These are phyloP conservation scores for Draba incana DNA, from an alignment of 345 rosid species.

Conservation along the genomic window DNA sequence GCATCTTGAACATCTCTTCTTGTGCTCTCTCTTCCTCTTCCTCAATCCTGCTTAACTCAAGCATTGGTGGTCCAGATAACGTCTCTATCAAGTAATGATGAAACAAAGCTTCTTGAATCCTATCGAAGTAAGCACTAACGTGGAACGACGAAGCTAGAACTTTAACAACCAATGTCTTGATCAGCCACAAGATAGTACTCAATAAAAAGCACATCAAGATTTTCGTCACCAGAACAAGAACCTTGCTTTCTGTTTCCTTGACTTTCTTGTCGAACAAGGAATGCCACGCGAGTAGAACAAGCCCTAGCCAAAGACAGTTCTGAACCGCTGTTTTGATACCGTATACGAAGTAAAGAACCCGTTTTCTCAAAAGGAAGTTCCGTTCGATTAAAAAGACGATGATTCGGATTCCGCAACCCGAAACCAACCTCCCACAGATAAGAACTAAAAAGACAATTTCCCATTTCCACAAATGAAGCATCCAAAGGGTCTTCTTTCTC, in stretches of 20 bases:
- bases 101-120: constrained; percentile 84
- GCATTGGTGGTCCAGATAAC: constrained; percentile 74
- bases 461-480: constrained; percentile 87
- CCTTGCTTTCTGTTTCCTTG: constrained; percentile 36
- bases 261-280: constrained; percentile 65
- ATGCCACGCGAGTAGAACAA: constrained; percentile 76
- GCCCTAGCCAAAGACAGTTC: constrained; percentile 82
- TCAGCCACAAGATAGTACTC: constrained; percentile 68
- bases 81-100: constrained; percentile 84
- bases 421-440: constrained; percentile 80
- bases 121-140: constrained; percentile 86
- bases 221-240: constrained; percentile 61
- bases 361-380: constrained; percentile 70
- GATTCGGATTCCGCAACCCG: constrained; percentile 78
- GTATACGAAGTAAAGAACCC: constrained; percentile 82
- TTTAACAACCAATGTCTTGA: constrained; percentile 82
- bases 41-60: constrained; percentile 52
- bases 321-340: constrained; percentile 79
- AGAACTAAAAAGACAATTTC: constrained; percentile 70
- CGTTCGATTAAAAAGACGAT: constrained; percentile 77
- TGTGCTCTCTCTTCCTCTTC: constrained; percentile 58
- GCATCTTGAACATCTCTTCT: constrained; percentile 54
- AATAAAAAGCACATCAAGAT: constrained; percentile 68
- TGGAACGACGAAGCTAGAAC: constrained; percentile 88
- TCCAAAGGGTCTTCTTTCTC: constrained; percentile 46